These are phyloP conservation scores for Escallonia herrerae DNA, from an alignment of 129 eudicot genomes.

Conservation along the genomic window DNA sequence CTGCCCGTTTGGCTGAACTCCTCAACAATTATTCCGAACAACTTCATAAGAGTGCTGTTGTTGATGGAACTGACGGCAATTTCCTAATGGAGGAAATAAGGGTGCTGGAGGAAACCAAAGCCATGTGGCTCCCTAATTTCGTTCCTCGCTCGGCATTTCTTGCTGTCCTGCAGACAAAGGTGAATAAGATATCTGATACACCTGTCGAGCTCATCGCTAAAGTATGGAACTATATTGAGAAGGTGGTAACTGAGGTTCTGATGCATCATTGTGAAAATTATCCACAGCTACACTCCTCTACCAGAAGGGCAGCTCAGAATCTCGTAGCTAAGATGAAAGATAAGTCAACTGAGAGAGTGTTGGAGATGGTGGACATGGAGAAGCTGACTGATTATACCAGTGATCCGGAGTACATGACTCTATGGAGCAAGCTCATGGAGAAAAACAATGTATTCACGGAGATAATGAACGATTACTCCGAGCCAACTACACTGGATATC, in stretches of 20 bases:
- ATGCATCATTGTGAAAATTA: conserved; percentile 27
- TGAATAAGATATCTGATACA: conserved; percentile 11
- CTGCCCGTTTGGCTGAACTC: conserved; percentile 8
- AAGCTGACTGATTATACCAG: conserved; percentile 35
- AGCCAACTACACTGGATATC: background rate
- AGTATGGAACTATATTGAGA: conserved; percentile 34
- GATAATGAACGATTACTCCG: background rate
- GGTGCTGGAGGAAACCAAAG: conserved; percentile 35
- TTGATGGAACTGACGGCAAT: background rate
- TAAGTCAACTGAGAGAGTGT: conserved; percentile 17
- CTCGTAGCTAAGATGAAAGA: conserved; percentile 28
- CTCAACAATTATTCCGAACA: background rate
- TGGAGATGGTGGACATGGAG: conserved; percentile 41
- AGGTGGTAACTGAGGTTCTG: conserved; percentile 25
- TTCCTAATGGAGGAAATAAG: conserved; percentile 34
- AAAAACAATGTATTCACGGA: conserved; percentile 13
- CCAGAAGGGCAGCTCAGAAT: conserved; percentile 27
- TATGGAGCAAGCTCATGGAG: conserved; percentile 29
- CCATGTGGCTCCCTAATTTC: conserved; percentile 28
- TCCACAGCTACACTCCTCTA: conserved; percentile 29
- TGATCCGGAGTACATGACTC: conserved; percentile 30
- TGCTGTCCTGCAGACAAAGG: conserved; percentile 19
- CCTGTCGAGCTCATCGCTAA: conserved; percentile 30
- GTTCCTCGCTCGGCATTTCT: conserved; percentile 34
- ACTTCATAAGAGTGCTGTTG: background rate